phyloP scores from a whole-genome alignment of 805 yeast species.

The Starmerella bombicola region DNA sequence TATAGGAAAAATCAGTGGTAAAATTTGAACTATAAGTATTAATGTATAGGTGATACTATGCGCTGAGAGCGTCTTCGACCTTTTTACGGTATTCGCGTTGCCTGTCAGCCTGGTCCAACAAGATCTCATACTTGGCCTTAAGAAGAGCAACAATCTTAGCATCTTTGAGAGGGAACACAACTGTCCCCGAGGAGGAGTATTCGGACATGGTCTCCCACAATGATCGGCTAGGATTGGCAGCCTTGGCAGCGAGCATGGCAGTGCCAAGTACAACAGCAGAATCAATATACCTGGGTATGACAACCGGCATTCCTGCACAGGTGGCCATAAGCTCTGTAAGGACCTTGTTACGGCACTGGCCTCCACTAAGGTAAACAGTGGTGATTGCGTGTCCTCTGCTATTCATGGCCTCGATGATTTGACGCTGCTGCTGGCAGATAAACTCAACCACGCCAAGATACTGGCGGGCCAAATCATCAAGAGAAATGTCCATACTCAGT shows the following conservation, averaged over 20 bases:
- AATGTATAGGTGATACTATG: not conserved
- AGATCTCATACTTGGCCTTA: conserved; percentile 68
- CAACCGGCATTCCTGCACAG: conserved; percentile 80
- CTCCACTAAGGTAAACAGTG: conserved; percentile 83
- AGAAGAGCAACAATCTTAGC: conserved; percentile 35
- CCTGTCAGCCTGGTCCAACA: conserved; percentile 72
- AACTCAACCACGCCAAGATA: conserved; percentile 94
- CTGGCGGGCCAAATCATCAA: conserved; percentile 72
- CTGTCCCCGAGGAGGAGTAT: conserved; percentile 73
- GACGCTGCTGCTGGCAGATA: conserved; percentile 94
- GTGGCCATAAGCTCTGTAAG: conserved; percentile 84
- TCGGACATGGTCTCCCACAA: conserved; percentile 81
- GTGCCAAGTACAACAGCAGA: conserved; percentile 96
- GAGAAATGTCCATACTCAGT: conserved; percentile 75
- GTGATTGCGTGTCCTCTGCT: conserved; percentile 63
- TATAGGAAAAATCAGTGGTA: not conserved
- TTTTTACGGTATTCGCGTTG: conserved; percentile 64
- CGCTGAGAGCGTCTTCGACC: conserved; percentile 32
- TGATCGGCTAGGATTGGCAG: conserved; percentile 42
- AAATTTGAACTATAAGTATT: not conserved
- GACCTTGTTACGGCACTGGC: conserved; percentile 87
- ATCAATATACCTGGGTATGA: conserved; percentile 89
- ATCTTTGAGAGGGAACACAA: conserved; percentile 69
- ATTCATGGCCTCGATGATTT: conserved; percentile 78
- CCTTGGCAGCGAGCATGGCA: conserved; percentile 89